These are phyloP conservation scores for Leptographium radiaticola DNA, from an alignment of 2,329 filamentous ascomycete genomes.

Conservation along the genomic window DNA sequence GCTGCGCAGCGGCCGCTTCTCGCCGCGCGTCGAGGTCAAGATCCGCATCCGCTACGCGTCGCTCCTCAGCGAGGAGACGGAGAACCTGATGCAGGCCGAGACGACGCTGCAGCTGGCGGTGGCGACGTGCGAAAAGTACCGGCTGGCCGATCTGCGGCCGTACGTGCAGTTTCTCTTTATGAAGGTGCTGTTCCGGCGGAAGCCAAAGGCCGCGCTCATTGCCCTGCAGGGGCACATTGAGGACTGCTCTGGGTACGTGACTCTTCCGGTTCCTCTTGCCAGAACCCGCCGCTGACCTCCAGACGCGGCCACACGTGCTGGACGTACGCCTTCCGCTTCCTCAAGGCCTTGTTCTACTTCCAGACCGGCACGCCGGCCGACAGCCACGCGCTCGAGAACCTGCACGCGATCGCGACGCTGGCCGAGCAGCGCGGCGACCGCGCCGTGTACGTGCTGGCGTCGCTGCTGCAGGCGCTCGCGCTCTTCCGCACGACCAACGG, in stretches of 20 bases:
- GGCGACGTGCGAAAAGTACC: conserved; percentile 52
- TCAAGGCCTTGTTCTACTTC: conserved; percentile 57
- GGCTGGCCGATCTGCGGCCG: conserved; percentile 57
- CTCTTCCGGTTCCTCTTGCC: not conserved
- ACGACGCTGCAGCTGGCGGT: conserved; percentile 60
- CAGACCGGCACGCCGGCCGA: conserved; percentile 49
- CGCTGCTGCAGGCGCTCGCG: conserved; percentile 55
- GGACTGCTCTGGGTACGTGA: conserved; percentile 50
- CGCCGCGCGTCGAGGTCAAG: conserved; percentile 55
- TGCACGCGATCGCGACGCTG: conserved; percentile 47
- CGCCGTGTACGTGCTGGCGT: conserved; percentile 51
- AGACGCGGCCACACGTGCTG: conserved; percentile 53
- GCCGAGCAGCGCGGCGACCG: conserved; percentile 48
- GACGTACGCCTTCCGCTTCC: conserved; percentile 64
- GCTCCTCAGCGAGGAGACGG: conserved; percentile 61
- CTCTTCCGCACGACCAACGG: conserved; percentile 51
- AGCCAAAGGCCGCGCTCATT: conserved; percentile 59
- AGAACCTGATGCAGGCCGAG: conserved; percentile 62
- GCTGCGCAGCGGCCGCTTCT: conserved; percentile 45
- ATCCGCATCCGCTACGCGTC: conserved; percentile 59
- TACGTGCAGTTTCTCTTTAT: conserved; percentile 62
- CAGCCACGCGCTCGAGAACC: conserved; percentile 50
- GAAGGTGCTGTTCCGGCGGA: conserved; percentile 57
- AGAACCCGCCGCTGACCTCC: not conserved
- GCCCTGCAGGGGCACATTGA: conserved; percentile 55